phyloP scores from a whole-genome alignment of 768 basidiomycete genomes.

The Crassisporium funariophilum region DNA sequence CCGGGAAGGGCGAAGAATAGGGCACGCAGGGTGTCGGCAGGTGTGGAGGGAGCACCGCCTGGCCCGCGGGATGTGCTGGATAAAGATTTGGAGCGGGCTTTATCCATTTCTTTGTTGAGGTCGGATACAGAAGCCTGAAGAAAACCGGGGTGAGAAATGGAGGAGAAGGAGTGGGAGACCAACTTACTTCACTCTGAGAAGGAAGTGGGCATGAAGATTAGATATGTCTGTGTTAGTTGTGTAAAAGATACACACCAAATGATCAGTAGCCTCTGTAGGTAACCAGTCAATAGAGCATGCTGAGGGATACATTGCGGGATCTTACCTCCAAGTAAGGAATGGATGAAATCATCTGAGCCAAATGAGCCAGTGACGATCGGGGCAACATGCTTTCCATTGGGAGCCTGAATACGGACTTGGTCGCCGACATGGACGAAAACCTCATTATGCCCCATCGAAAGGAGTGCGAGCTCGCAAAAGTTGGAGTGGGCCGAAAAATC shows the following conservation, averaged over 20 bases:
- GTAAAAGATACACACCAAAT: slow-evolving; percentile 45
- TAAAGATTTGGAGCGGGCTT: slow-evolving; percentile 59
- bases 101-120: slow-evolving; percentile 75
- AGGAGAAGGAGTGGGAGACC: not conserved
- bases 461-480: slow-evolving; percentile 84
- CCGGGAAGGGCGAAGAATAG: slow-evolving; percentile 68
- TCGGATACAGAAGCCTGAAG: slow-evolving; percentile 82
- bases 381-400: slow-evolving; percentile 72
- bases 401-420: slow-evolving; percentile 71
- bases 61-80: slow-evolving; percentile 31
- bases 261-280: slow-evolving; percentile 59
- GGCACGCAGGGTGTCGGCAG: slow-evolving; percentile 55
- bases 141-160: not conserved
- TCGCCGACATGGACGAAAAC: slow-evolving; percentile 91
- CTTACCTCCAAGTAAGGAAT: slow-evolving; percentile 74
- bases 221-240: not conserved
- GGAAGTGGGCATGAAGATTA: not conserved
- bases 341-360: slow-evolving; percentile 76
- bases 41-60: slow-evolving; percentile 35
- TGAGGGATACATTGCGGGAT: slow-evolving; percentile 16
- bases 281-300: slow-evolving; percentile 58
- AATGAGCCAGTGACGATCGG: slow-evolving; percentile 87
- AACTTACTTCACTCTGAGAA: not conserved
- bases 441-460: slow-evolving; percentile 68
- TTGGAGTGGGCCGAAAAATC: slow-evolving; percentile 91